Evolutionary conservation across 345 rosid species (phyloP).

Genomic region (Limnanthes douglasii): DNA sequence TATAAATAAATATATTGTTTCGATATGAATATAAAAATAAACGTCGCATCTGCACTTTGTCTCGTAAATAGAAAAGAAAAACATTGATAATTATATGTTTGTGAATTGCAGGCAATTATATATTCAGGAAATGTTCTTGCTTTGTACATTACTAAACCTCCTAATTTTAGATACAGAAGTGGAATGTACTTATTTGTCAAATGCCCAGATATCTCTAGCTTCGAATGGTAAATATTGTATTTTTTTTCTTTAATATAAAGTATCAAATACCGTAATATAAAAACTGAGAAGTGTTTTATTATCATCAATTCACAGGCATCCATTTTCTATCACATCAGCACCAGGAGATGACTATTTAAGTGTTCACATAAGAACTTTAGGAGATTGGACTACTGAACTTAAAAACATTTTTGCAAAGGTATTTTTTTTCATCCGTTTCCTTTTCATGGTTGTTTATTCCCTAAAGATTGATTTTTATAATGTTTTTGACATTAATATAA

Average conservation of each 20-base stretch:
- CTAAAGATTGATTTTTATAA: not conserved
- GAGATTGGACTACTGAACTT: conserved; percentile 90
- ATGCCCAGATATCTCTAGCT: conserved; percentile 63
- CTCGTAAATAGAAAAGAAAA: too few relatives aligned
- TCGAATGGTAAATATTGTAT: conserved; percentile 47
- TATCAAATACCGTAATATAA: not conserved
- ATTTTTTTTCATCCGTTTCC: not conserved
- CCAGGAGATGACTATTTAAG: conserved; percentile 80
- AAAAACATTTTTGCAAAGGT: conserved; percentile 57
- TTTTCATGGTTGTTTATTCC: too few relatives aligned
- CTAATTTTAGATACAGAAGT: conserved; percentile 67
- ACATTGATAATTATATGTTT: too few relatives aligned
- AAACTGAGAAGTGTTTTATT: not conserved
- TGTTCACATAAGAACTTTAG: conserved; percentile 78
- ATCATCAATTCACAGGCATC: conserved; percentile 45
- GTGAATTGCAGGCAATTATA: conserved; percentile 86
- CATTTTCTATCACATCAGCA: conserved; percentile 94
- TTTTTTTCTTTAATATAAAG: not conserved
- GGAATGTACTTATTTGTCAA: conserved; percentile 96
- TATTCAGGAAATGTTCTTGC: conserved; percentile 91
- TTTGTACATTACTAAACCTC: conserved; percentile 70
- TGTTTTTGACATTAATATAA: not conserved
- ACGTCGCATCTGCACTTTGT: too few relatives aligned
- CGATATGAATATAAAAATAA: too few relatives aligned
- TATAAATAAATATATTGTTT: too few relatives aligned